These are phyloP conservation scores for Whalleya microplaca DNA, from an alignment of 2,329 filamentous ascomycete species.

Conservation along the genomic window DNA sequence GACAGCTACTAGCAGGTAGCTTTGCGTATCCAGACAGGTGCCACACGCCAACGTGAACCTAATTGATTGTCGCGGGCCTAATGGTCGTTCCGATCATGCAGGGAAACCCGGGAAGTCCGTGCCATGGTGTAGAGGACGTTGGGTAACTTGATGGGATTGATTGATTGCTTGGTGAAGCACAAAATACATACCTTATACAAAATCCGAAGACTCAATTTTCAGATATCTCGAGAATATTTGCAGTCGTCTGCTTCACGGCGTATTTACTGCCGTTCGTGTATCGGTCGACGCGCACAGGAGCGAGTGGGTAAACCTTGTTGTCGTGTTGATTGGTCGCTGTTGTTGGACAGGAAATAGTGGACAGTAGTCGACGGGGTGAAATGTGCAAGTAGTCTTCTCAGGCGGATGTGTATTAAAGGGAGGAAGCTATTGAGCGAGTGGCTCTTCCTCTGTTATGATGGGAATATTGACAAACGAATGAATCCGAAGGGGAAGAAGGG, in stretches of 20 bases:
- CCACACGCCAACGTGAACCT: neutral
- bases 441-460: slow-evolving; percentile 38
- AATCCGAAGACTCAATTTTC: slow-evolving; percentile 17
- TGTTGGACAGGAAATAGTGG: slow-evolving; percentile 11
- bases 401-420: slow-evolving; percentile 37
- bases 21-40: neutral
- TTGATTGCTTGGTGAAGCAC: neutral
- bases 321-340: slow-evolving; percentile 9
- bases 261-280: slow-evolving; percentile 7
- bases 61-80: neutral
- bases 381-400: slow-evolving; percentile 16
- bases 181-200: slow-evolving; percentile 11
- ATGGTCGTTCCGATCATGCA: neutral
- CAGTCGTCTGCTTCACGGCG: neutral
- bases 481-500: slow-evolving; percentile 40
- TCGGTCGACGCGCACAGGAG: slow-evolving; percentile 3
- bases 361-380: slow-evolving; percentile 19
- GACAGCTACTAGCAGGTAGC: neutral
- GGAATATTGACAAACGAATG: slow-evolving; percentile 45
- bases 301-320: neutral
- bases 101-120: neutral
- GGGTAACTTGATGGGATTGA: neutral
- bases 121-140: too few relatives aligned
- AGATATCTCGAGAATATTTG: slow-evolving; percentile 18
- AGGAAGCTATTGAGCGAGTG: slow-evolving; percentile 41